These are phyloP conservation scores for Colletotrichum simmondsii DNA, from an alignment of 2,329 filamentous ascomycete species.

Conservation along the genomic window DNA sequence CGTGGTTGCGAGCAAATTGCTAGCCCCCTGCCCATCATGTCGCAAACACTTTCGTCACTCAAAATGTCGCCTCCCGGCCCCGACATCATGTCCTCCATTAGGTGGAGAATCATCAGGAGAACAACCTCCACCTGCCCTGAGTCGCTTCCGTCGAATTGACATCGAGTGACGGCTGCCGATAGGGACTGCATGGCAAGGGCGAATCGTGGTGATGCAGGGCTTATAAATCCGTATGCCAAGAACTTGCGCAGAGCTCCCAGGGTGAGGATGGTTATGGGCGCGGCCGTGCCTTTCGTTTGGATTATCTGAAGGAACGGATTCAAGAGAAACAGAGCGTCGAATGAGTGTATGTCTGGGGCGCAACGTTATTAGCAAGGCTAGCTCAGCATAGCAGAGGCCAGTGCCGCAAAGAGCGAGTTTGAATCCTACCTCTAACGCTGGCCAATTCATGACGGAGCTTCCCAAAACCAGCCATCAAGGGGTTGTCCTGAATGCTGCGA, in stretches of 20 bases:
- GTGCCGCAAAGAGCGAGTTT: slow-evolving; percentile 10
- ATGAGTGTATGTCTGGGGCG: slow-evolving; percentile 80
- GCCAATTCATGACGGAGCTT: slow-evolving; percentile 89
- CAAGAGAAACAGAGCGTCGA: slow-evolving; percentile 89
- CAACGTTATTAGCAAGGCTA: slow-evolving; percentile 39
- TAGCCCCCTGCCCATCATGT: slow-evolving; percentile 98
- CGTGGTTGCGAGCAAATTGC: slow-evolving; percentile 97
- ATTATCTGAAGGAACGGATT: slow-evolving; percentile 97
- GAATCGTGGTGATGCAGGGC: slow-evolving; percentile 85
- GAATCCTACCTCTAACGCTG: slow-evolving; percentile 75
- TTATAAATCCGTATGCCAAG: slow-evolving; percentile 93
- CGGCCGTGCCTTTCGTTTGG: slow-evolving; percentile 93
- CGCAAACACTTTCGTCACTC: slow-evolving; percentile 98
- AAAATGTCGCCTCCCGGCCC: slow-evolving; percentile 91
- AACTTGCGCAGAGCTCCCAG: slow-evolving; percentile 96
- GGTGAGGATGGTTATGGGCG: slow-evolving; percentile 94
- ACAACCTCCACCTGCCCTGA: slow-evolving; percentile 96
- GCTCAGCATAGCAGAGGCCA: not conserved
- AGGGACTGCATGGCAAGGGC: slow-evolving; percentile 93
- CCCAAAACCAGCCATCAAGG: slow-evolving; percentile 93
- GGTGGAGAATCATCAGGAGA: slow-evolving; percentile 89
- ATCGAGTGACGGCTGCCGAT: slow-evolving; percentile 95
- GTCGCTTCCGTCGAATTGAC: slow-evolving; percentile 96
- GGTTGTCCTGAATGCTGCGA: slow-evolving; percentile 97
- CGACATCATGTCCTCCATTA: slow-evolving; percentile 99